Conservation (phyloP, 2,329 filamentous ascomycete species). For the Aureobasidium sp. region DNA sequence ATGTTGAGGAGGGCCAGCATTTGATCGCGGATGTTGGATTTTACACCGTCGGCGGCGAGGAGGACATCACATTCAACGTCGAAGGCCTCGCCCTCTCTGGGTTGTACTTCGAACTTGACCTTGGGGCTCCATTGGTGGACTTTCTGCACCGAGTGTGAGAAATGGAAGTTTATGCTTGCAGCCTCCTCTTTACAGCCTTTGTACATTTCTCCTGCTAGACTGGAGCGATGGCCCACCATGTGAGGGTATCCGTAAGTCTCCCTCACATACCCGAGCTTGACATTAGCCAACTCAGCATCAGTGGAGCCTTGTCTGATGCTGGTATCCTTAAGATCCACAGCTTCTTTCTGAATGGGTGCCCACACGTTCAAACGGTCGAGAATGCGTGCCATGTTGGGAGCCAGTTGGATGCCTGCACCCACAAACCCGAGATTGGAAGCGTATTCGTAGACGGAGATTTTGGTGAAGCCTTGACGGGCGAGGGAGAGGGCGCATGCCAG, state of each 20-base stretch:
- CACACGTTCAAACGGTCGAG: slow-evolving; percentile 66
- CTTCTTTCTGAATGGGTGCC: slow-evolving; percentile 60
- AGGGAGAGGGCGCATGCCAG: slow-evolving; percentile 63
- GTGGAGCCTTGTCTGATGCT: slow-evolving; percentile 66
- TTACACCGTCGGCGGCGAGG: slow-evolving; percentile 42
- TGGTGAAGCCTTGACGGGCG: slow-evolving; percentile 65
- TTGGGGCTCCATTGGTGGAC: slow-evolving; percentile 52
- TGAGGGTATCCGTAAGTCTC: slow-evolving; percentile 65
- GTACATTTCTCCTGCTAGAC: slow-evolving; percentile 61
- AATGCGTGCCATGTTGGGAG: slow-evolving; percentile 73
- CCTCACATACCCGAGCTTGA: slow-evolving; percentile 59
- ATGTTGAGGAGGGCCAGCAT: slow-evolving; percentile 48
- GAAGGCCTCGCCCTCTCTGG: slow-evolving; percentile 46
- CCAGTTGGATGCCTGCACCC: slow-evolving; percentile 76
- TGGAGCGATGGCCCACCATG: slow-evolving; percentile 70
- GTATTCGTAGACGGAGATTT: slow-evolving; percentile 66
- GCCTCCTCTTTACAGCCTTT: slow-evolving; percentile 56
- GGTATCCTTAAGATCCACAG: slow-evolving; percentile 61
- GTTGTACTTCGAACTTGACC: slow-evolving; percentile 51
- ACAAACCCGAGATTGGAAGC: slow-evolving; percentile 70
- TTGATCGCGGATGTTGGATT: slow-evolving; percentile 36
- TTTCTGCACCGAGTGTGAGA: slow-evolving; percentile 48
- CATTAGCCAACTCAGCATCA: slow-evolving; percentile 60
- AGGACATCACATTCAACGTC: slow-evolving; percentile 42
- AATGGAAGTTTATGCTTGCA: slow-evolving; percentile 58